Evolutionary conservation across 2,329 filamentous ascomycete genomes (phyloP).

Genomic region (Sarocladium brachiariae): DNA sequence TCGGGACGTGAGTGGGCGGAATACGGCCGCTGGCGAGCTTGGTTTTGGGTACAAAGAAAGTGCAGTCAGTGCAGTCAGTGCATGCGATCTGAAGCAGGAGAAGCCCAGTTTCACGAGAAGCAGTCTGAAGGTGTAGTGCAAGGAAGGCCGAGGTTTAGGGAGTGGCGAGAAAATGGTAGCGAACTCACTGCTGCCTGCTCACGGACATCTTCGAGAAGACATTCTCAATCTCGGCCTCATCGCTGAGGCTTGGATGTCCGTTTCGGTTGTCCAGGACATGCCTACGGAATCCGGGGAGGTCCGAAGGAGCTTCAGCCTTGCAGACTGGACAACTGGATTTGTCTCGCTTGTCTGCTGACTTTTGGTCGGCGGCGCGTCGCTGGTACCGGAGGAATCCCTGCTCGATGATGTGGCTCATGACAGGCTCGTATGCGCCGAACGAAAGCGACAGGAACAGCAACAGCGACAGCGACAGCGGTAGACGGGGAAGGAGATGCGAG

Average conservation of each 20-base stretch:
- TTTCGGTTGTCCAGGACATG: conserved; percentile 17
- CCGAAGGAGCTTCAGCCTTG: conserved; percentile 15
- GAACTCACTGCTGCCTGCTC: conserved; percentile 12
- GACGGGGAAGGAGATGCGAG: no score
- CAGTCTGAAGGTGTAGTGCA: no score
- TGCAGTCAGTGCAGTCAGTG: no score
- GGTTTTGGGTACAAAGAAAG: no score
- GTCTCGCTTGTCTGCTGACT: conserved; percentile 3
- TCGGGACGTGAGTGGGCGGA: no score
- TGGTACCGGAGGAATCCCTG: background rate
- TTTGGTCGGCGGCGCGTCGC: conserved; percentile 3
- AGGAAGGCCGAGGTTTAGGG: no score
- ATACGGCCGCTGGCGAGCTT: no score
- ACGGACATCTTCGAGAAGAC: conserved; percentile 18
- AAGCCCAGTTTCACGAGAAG: no score
- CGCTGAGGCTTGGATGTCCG: conserved; percentile 16
- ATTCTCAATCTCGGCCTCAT: conserved; percentile 20
- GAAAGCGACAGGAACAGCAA: no score
- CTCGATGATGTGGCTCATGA: conserved; percentile 6
- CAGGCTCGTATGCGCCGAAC: conserved; percentile 2
- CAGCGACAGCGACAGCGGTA: no score
- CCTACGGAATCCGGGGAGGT: conserved; percentile 19
- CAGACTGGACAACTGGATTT: conserved; percentile 20
- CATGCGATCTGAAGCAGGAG: no score
- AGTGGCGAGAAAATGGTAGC: no score